Evolutionary conservation across 1,284 basidiomycete genomes (phyloP), one percentile per base, ranked within the genome.

Genomic region (Peniophora sp.): DNA sequence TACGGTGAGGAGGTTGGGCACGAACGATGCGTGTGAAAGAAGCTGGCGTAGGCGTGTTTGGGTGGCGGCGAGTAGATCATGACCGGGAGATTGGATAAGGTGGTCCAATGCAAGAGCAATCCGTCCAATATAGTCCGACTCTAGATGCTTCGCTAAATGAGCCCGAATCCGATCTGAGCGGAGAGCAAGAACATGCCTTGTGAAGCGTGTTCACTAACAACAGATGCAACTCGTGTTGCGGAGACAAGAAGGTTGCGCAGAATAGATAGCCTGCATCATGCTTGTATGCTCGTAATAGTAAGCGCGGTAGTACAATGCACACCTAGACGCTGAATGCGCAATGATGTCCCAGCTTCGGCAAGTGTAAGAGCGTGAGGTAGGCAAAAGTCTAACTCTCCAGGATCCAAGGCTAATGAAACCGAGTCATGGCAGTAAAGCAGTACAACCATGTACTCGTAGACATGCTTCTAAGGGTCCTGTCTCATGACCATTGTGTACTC

Each of bases 201-300:
- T 87, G 81, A 38, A 89, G 60, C 1, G 88, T 89, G 56, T 91
- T 91, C 44, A 91, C 81, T 12, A 91, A 70, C 86, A 91, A 88
- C n/a, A 91, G 69, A 53, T 79, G 76, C 24, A 90, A 69, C 55
- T 88, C 85, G 59, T 89, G 81, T 41, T 74, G 65, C 17, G 65
- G 58, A 36, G 79, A 75, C 82, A 91, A 86, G 17, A 85, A 65
- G 61, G 87, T 79, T 43, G 73, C 66, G 59, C 87, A 90, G 61
- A 88, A 89, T 6, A 83, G 64, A 64, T 90, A 89, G 10, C 86
- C 88, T 90, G 56, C 1, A 51, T 11, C 20, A 36, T 53, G 45
- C 38, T 23, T 43, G 39, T 32, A 32, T 36, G 10, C 39, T 24
- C 11, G 36, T 25, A 16, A n/a, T n/a, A n/a, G 34, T 32, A 35